A percentile compares a stretch with the other conserved stretches of the same genome.
Conservation (phyloP, 2,329 filamentous ascomycete species). For the Diplodia scrobiculata region DNA sequence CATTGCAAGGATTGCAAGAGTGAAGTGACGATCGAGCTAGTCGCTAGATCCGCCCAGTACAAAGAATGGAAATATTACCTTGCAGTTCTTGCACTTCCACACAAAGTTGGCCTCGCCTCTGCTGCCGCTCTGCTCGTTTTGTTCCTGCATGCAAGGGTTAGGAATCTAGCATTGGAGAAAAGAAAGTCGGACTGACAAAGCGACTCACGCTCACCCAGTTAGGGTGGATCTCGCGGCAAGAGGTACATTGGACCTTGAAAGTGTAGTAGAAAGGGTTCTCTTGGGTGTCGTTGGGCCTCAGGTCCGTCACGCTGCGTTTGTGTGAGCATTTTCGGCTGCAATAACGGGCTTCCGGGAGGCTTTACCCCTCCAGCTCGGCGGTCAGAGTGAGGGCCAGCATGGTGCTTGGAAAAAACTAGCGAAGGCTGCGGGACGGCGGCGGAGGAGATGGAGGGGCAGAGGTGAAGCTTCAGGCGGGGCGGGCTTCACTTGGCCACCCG, state of each 20-base stretch:
- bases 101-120: conserved; percentile 97
- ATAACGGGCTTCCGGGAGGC: not conserved
- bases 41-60: conserved; percentile 10
- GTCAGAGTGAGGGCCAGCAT: conserved; percentile 46
- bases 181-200: conserved; percentile 66
- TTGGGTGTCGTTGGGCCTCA: conserved; percentile 79
- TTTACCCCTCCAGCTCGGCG: conserved; percentile 44
- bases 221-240: conserved; percentile 84
- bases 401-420: conserved; percentile 26
- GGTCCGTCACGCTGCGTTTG: conserved; percentile 80
- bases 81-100: conserved; percentile 99
- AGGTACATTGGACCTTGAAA: conserved; percentile 98
- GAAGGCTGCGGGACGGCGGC: not conserved
- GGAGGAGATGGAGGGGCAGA: conserved; percentile 4
- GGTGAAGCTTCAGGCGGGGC: conserved; percentile 14
- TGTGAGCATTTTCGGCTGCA: not conserved
- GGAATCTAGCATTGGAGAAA: not conserved
- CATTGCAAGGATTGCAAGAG: conserved; percentile 28
- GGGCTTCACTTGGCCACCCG: not conserved
- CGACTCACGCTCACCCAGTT: conserved; percentile 86
- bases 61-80: conserved; percentile 57
- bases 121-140: conserved; percentile 87
- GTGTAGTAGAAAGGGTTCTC: conserved; percentile 92
- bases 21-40: not conserved
- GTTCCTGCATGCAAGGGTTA: conserved; percentile 61